Conservation (phyloP, 805 yeast genomes). For the Metschnikowia shivogae region DNA sequence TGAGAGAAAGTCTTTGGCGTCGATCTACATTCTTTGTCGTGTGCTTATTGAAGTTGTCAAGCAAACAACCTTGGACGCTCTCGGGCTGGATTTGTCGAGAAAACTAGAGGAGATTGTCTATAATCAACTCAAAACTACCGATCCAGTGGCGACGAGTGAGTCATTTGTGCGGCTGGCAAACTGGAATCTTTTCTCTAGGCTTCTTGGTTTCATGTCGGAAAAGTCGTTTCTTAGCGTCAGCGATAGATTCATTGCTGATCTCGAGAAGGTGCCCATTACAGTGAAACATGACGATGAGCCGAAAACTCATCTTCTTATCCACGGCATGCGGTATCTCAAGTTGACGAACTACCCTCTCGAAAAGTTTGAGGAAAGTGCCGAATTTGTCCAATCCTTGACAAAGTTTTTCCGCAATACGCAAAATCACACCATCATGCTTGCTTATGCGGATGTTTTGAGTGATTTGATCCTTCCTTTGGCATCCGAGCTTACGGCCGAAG, state of each 20-base stretch:
- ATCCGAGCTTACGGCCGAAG: conserved; percentile 84
- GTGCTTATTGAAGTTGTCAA: conserved; percentile 89
- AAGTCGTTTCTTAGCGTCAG: conserved; percentile 82
- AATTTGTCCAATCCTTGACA: conserved; percentile 77
- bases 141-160: conserved; percentile 60
- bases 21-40: conserved; percentile 84
- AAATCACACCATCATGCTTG: conserved; percentile 60
- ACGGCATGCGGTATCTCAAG: conserved; percentile 86
- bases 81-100: conserved; percentile 75
- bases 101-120: conserved; percentile 91
- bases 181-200: conserved; percentile 87
- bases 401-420: conserved; percentile 71
- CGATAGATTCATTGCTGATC: conserved; percentile 87
- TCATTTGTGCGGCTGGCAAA: conserved; percentile 81
- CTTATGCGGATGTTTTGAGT: conserved; percentile 82
- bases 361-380: conserved; percentile 88
- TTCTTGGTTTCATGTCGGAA: conserved; percentile 87
- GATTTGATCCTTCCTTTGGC: conserved; percentile 78
- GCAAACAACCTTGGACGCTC: conserved; percentile 70
- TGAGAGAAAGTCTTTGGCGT: conserved; percentile 79
- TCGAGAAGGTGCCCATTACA: conserved; percentile 67
- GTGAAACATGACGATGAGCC: conserved; percentile 43
- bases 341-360: conserved; percentile 84
- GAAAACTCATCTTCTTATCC: conserved; percentile 66
- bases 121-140: conserved; percentile 82